phyloP scores from a whole-genome alignment of 1,284 basidiomycete genomes.

The Trichosporon asahii region DNA sequence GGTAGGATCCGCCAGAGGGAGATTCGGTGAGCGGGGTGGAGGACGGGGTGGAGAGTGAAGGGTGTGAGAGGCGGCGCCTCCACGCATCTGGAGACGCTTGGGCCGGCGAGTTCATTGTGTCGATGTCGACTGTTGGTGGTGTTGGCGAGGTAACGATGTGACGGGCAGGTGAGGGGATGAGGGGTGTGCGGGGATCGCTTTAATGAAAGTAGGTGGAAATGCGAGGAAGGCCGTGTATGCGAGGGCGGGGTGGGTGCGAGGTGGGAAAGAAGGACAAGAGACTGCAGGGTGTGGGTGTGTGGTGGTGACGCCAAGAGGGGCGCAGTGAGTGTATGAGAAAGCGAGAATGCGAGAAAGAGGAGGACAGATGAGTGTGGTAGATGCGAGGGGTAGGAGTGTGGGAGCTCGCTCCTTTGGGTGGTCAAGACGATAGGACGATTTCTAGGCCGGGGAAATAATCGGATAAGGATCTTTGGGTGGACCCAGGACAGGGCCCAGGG shows the following conservation, averaged over 20 bases:
- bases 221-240: not conserved
- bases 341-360: not conserved
- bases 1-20: not conserved
- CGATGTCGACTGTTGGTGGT: not conserved
- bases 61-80: conserved; percentile 14
- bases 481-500: too few species aligned
- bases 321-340: not conserved
- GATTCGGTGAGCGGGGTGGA: not conserved
- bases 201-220: not conserved
- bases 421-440: not conserved
- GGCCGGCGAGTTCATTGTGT: conserved; percentile 5
- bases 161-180: not conserved
- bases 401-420: not conserved
- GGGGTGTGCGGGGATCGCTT: not conserved
- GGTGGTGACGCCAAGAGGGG: not conserved
- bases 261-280: not conserved
- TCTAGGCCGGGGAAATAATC: not conserved
- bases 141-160: not conserved
- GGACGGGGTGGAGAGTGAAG: not conserved
- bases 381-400: not conserved
- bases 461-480: not conserved
- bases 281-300: not conserved
- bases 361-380: not conserved
- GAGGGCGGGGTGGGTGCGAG: not conserved
- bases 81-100: conserved; percentile 3